phyloP scores from a whole-genome alignment of 1,284 basidiomycete species.

The Veloporphyrellus conicus region DNA sequence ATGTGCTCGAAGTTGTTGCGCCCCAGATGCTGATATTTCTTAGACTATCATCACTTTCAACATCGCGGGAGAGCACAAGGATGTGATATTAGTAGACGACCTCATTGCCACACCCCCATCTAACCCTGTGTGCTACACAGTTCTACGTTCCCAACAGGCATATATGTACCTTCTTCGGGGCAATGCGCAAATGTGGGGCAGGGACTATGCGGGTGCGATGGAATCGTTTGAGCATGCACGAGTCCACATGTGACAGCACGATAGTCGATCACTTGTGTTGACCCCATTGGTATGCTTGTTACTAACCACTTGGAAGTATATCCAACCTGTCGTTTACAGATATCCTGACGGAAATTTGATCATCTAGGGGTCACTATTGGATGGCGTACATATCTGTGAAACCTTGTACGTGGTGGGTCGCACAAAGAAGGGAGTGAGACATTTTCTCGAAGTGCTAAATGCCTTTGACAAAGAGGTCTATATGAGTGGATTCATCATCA shows the following conservation, averaged over 20 bases:
- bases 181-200: background rate
- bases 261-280: background rate
- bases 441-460: background rate
- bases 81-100: background rate
- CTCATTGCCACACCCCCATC: background rate
- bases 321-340: background rate
- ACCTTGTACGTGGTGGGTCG: background rate
- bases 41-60: background rate
- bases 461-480: background rate
- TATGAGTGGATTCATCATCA: background rate
- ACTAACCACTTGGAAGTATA: background rate
- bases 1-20: background rate
- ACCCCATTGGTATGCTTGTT: background rate
- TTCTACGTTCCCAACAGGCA: background rate
- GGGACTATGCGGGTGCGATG: background rate
- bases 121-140: background rate
- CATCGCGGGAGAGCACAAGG: background rate
- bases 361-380: background rate
- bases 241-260: background rate
- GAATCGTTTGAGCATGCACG: background rate
- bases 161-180: background rate
- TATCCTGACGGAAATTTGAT: constrained; percentile 4
- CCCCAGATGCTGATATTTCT: background rate
- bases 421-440: background rate
- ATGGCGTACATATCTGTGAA: background rate